These are phyloP conservation scores for Pythium oligandrum DNA, from an alignment of 352 stramenopile genomes.

Conservation along the genomic window DNA sequence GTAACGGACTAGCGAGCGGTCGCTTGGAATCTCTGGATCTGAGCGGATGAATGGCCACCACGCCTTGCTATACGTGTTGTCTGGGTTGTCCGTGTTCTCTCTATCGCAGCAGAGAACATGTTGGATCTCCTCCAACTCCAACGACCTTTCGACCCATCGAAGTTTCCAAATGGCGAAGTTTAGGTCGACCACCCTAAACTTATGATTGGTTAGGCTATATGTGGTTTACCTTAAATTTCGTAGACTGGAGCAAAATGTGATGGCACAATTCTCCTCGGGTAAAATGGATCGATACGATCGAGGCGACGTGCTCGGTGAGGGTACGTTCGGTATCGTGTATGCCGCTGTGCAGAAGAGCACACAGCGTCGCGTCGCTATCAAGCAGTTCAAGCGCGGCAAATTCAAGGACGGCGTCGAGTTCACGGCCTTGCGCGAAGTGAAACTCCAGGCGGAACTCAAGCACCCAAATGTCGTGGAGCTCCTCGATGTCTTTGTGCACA, in stretches of 20 bases:
- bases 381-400: conserved; percentile 87
- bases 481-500: conserved; percentile 84
- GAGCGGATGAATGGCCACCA: too few relatives aligned
- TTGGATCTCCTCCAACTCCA: too few relatives aligned
- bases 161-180: neutral
- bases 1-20: too few relatives aligned
- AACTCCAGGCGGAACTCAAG: conserved; percentile 83
- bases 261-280: too few relatives aligned
- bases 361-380: conserved; percentile 70
- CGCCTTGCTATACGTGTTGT: too few relatives aligned
- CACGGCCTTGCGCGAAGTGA: conserved; percentile 86
- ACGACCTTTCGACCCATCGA: too few relatives aligned
- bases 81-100: too few relatives aligned
- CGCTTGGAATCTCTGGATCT: too few relatives aligned
- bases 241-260: too few relatives aligned
- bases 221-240: conserved; percentile 3
- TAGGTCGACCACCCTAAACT: conserved; percentile 9
- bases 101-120: too few relatives aligned
- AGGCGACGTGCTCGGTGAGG: conserved; percentile 72
- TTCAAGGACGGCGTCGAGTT: conserved; percentile 89
- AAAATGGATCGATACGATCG: conserved; percentile 80
- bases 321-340: conserved; percentile 88
- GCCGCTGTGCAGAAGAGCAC: conserved; percentile 73
- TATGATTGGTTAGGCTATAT: neutral
- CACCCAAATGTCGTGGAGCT: conserved; percentile 83